Evolutionary conservation across 2,329 filamentous ascomycete genomes (phyloP).

Genomic region (Stromatinia cepivora): DNA sequence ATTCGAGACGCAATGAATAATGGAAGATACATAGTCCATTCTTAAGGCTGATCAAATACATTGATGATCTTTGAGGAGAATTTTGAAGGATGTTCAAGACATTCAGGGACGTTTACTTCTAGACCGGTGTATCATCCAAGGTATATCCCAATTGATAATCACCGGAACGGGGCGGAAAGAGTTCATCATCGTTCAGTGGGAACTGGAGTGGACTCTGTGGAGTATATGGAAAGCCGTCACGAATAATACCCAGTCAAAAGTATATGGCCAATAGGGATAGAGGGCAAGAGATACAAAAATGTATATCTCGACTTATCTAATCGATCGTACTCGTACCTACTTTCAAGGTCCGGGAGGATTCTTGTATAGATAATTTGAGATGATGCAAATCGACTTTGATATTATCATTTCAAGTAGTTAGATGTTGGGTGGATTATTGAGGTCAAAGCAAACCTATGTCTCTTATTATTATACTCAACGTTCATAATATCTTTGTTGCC

Average conservation of each 20-base stretch:
- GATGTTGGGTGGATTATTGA: neutral
- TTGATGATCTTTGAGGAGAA: neutral
- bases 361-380: neutral
- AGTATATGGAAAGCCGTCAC: too few relatives aligned
- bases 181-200: neutral
- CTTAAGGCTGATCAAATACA: neutral
- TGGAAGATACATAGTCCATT: neutral
- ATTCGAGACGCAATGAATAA: neutral
- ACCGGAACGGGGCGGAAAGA: neutral
- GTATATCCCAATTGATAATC: neutral
- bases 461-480: neutral
- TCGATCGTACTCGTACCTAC: neutral
- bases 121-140: neutral
- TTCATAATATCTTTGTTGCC: neutral
- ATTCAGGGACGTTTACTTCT: constrained; percentile 1
- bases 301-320: neutral
- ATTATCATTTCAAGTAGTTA: neutral
- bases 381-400: neutral
- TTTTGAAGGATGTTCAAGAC: neutral
- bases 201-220: neutral
- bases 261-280: neutral
- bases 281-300: neutral
- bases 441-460: neutral
- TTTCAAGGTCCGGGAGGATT: too few relatives aligned
- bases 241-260: neutral